Evolutionary conservation across 306 rosid species (phyloP), one percentile per base, ranked within the genome.

Genomic region (Fragaria vesca): DNA sequence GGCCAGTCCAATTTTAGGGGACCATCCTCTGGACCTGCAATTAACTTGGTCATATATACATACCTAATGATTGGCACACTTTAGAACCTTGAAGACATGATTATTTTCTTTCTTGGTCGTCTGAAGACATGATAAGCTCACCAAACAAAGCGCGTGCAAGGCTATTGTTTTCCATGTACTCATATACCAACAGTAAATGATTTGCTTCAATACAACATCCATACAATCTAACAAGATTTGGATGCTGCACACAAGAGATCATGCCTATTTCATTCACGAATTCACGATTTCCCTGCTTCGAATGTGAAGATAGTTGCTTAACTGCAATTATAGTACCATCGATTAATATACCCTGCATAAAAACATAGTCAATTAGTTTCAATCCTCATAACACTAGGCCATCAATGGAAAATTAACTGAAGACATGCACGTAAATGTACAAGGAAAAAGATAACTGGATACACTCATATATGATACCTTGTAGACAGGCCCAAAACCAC

Each of bases 401-500:
- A 36, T 36, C 5, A 4, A 58, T 26, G 26, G 17, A 26, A 26
- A 4, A 8, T 58, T 3, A 24, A 60, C 4, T 11, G 66, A 26
- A 24, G 17, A 58, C 62, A 58, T 20, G 4, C 61, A 20, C n/a
- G 61, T 15, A 12, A 36, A 36, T 36, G 40, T 36, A 40, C 3
- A 28, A 24, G 20, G n/a, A 12, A 15, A 1, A 16, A 10, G 21
- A 21, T 57, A n/a, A 10, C 63, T 5, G 60, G 24, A 52, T 55
- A 55, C 24, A n/a, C 28, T n/a, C 11, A n/a, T 17, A 1, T 60
- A 61, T n/a, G 20, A 48, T 85, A 88, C 96, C 93, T 90, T 90
- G 83, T 77, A 87, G 71, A 90, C 96, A 38, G 81, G 78, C 68
- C 96, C 96, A 83, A 90, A 90, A 82, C 96, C 96, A 18, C 95